Evolutionary conservation across 345 rosid genomes (phyloP).

Genomic region (Citrus reticulata): DNA sequence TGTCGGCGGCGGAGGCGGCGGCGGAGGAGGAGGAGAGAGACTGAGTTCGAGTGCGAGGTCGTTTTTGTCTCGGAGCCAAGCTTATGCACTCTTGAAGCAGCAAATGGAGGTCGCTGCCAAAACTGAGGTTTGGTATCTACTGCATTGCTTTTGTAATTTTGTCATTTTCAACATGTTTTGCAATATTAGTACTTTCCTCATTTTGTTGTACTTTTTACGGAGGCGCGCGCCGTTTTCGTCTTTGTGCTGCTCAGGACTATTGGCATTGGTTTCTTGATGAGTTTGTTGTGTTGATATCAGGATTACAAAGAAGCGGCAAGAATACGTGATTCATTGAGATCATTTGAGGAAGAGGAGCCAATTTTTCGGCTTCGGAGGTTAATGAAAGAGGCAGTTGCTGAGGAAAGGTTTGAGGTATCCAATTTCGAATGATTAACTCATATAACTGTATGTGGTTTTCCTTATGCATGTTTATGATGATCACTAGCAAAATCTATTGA

Average conservation of each 20-base stretch:
- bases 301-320: constrained; percentile 72
- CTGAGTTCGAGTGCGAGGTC: constrained; percentile 29
- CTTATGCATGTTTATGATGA: not conserved
- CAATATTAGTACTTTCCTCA: too few relatives aligned
- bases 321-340: constrained; percentile 55
- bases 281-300: constrained; percentile 23
- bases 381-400: constrained; percentile 49
- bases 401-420: constrained; percentile 62
- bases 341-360: constrained; percentile 69
- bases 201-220: not conserved
- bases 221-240: not conserved
- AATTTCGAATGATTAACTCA: not conserved
- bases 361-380: constrained; percentile 46
- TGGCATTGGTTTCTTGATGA: not conserved
- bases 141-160: not conserved
- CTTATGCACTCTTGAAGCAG: constrained; percentile 62
- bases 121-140: constrained; percentile 35
- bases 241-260: too few relatives aligned
- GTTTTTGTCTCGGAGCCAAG: constrained; percentile 44
- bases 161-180: not conserved
- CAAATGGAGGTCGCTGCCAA: constrained; percentile 69
- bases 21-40: constrained; percentile 20
- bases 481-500: not conserved
- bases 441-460: not conserved
- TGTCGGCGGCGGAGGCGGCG: constrained; percentile 18